These are phyloP conservation scores for Debaryomyces psychrophilus DNA, from an alignment of 1,139 yeast genomes.

Conservation along the genomic window DNA sequence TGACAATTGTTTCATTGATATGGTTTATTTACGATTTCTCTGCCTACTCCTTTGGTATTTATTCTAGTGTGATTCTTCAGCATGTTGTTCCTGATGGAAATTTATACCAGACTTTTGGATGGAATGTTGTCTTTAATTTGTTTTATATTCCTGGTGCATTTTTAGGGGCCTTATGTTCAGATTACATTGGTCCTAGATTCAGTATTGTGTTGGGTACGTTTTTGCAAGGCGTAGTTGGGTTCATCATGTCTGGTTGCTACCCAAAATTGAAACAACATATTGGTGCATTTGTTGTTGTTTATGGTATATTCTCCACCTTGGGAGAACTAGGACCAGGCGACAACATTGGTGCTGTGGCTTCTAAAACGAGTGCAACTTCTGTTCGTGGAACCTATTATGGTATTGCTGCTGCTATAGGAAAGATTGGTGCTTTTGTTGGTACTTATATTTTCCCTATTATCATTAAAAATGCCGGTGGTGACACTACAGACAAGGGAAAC, in stretches of 20 bases:
- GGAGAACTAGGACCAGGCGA: constrained; percentile 98
- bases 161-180: constrained; percentile 80
- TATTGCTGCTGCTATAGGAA: constrained; percentile 88
- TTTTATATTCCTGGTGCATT: constrained; percentile 91
- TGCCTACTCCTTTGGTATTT: constrained; percentile 84
- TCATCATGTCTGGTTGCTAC: constrained; percentile 77
- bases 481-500: constrained; percentile 48
- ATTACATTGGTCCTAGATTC: constrained; percentile 84
- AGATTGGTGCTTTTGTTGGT: constrained; percentile 91
- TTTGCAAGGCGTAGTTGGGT: constrained; percentile 81
- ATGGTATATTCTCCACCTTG: constrained; percentile 80
- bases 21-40: constrained; percentile 95
- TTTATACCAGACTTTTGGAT: constrained; percentile 79
- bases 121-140: constrained; percentile 87
- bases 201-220: constrained; percentile 71
- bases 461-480: constrained; percentile 43
- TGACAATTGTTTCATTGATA: constrained; percentile 67
- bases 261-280: constrained; percentile 57
- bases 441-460: constrained; percentile 84
- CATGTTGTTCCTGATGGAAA: constrained; percentile 62
- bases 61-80: constrained; percentile 68
- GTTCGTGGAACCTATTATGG: constrained; percentile 91
- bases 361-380: constrained; percentile 85
- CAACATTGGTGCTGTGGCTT: constrained; percentile 83
- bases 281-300: constrained; percentile 81